Conservation (phyloP, 148 eudicot species). For the Gaultheria prostrata region DNA sequence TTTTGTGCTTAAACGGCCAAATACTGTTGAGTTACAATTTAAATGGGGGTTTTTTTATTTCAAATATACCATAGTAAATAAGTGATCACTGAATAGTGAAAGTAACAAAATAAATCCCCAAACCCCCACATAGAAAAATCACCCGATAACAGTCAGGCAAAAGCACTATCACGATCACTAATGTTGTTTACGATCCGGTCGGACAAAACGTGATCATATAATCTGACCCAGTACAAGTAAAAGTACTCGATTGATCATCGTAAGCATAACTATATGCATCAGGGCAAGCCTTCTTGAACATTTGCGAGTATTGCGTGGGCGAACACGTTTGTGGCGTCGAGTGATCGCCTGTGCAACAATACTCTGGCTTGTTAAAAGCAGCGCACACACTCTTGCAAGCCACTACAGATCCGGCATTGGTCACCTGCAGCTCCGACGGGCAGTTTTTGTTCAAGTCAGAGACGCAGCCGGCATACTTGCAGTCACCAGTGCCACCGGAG, state of each 20-base stretch:
- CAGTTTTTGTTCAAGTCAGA: constrained; percentile 55
- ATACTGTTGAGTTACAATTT: background rate
- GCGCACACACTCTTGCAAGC: constrained; percentile 78
- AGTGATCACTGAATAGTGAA: background rate
- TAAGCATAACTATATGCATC: constrained; percentile 80
- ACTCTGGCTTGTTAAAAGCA: constrained; percentile 55
- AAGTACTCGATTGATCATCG: constrained; percentile 79
- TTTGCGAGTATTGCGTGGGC: constrained; percentile 54
- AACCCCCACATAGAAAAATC: background rate
- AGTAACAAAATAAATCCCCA: background rate
- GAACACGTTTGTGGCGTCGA: constrained; percentile 56
- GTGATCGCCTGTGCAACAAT: constrained; percentile 68
- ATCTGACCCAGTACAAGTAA: constrained; percentile 66
- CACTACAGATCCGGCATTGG: constrained; percentile 35
- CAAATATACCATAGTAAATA: background rate
- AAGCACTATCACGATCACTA: background rate
- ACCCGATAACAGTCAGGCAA: background rate
- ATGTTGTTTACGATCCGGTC: background rate
- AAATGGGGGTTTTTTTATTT: background rate
- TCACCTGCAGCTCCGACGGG: constrained; percentile 52
- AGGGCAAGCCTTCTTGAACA: constrained; percentile 82
- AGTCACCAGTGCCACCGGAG: constrained; percentile 41
- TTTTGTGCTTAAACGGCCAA: too few species aligned
- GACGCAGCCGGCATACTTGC: constrained; percentile 66
- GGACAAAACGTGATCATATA: constrained; percentile 81